Evolutionary conservation across 768 basidiomycete species (phyloP).

Genomic region (Russula olivacea): DNA sequence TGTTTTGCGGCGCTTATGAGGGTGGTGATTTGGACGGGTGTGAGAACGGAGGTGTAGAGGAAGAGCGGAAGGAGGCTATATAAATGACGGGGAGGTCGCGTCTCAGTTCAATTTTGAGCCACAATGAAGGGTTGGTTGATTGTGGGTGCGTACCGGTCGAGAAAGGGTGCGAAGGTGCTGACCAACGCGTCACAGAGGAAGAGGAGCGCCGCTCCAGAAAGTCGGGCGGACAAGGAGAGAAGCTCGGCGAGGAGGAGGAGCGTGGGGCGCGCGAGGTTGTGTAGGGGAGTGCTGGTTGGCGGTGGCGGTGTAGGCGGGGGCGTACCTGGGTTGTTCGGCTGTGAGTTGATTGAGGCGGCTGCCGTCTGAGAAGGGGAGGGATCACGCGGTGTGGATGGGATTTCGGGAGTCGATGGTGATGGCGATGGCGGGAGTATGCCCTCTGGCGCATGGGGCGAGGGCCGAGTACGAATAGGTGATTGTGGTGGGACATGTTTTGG

Average conservation of each 20-base stretch:
- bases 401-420: conserved; percentile 2
- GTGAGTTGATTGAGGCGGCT: conserved; percentile 1
- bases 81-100: too few relatives aligned
- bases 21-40: conserved; percentile 47
- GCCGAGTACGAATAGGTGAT: background rate
- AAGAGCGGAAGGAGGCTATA: conserved; percentile 63
- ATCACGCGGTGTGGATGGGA: background rate
- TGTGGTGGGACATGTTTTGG: background rate
- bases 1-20: conserved; percentile 53
- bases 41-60: conserved; percentile 49
- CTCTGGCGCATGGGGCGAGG: background rate
- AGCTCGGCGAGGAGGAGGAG: conserved; percentile 47
- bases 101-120: background rate
- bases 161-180: conserved; percentile 44
- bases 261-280: conserved; percentile 39
- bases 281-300: background rate
- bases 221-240: conserved; percentile 43
- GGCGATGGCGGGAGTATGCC: background rate
- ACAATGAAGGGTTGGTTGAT: background rate
- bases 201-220: conserved; percentile 43
- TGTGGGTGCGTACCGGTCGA: conserved; percentile 47
- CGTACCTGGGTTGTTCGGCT: background rate
- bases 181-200: conserved; percentile 44
- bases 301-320: background rate
- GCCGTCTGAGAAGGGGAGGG: conserved; percentile 17